These are phyloP conservation scores for Herpetomonas tarakana DNA, from an alignment of 208 protist genomes.

Conservation along the genomic window DNA sequence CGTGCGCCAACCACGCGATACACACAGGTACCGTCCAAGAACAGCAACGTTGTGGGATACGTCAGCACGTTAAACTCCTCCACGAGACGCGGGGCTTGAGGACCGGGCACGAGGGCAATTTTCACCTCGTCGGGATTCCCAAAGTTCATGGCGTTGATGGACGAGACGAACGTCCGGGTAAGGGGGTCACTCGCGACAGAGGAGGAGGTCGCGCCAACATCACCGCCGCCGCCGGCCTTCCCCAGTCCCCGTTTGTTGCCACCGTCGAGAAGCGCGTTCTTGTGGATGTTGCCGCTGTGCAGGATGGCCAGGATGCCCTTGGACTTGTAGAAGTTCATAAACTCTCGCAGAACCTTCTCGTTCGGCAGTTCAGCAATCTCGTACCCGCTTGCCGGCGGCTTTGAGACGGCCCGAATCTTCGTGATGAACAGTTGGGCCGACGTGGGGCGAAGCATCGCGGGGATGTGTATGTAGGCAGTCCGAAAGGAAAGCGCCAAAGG, in stretches of 20 bases:
- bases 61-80: constrained; percentile 72
- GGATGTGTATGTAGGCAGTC: background rate
- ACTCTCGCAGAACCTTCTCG: constrained; percentile 70
- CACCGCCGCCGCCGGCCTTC: background rate
- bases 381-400: constrained; percentile 74
- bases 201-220: background rate
- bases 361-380: constrained; percentile 84
- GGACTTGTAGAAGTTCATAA: constrained; percentile 54
- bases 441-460: constrained; percentile 29
- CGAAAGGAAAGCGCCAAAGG: background rate
- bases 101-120: constrained; percentile 70
- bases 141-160: constrained; percentile 73
- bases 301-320: constrained; percentile 64
- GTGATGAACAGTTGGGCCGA: constrained; percentile 38
- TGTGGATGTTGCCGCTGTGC: constrained; percentile 41
- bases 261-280: background rate
- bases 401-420: constrained; percentile 59
- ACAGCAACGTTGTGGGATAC: constrained; percentile 72
- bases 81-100: constrained; percentile 50
- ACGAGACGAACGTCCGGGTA: constrained; percentile 73
- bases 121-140: constrained; percentile 75
- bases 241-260: background rate
- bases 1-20: constrained; percentile 64
- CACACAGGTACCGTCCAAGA: constrained; percentile 66
- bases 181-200: constrained; percentile 47